Conservation (phyloP, 352 stramenopile genomes). For the Phytophthora pisi region DNA sequence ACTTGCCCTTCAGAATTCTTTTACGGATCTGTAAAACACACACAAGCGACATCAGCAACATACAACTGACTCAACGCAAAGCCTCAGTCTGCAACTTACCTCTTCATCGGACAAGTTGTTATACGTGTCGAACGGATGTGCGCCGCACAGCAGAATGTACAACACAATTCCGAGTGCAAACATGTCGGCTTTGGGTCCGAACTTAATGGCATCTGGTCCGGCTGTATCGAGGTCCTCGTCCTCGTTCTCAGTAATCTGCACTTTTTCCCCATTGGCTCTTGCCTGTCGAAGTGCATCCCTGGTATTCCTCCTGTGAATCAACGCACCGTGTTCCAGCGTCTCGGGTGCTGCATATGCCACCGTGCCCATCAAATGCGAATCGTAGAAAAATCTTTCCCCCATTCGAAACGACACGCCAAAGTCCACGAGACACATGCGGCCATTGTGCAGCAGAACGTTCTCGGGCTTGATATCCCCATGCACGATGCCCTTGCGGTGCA, state of each 20-base stretch:
- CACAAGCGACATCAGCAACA: slow-evolving; percentile 2
- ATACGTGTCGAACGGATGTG: slow-evolving; percentile 84
- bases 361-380: slow-evolving; percentile 76
- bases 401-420: slow-evolving; percentile 86
- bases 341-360: slow-evolving; percentile 80
- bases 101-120: slow-evolving; percentile 88
- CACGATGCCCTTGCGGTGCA: slow-evolving; percentile 88
- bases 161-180: slow-evolving; percentile 84
- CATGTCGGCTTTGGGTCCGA: slow-evolving; percentile 80
- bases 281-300: slow-evolving; percentile 32
- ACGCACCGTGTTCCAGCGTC: slow-evolving; percentile 57
- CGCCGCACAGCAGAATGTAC: slow-evolving; percentile 87
- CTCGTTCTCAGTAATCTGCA: slow-evolving; percentile 32
- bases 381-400: slow-evolving; percentile 75
- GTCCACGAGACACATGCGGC: slow-evolving; percentile 85
- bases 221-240: slow-evolving; percentile 36
- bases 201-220: slow-evolving; percentile 46
- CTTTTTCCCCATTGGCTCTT: slow-evolving; percentile 20
- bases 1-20: slow-evolving; percentile 81
- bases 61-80: not conserved
- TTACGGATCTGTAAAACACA: slow-evolving; percentile 62
- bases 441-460: slow-evolving; percentile 81
- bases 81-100: slow-evolving; percentile 26
- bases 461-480: slow-evolving; percentile 91
- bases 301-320: slow-evolving; percentile 43